Percentiles rank a stretch among this genome's conserved stretches.
Conservation (phyloP, 169 alveolate genomes). For the Plasmodium adleri region DNA sequence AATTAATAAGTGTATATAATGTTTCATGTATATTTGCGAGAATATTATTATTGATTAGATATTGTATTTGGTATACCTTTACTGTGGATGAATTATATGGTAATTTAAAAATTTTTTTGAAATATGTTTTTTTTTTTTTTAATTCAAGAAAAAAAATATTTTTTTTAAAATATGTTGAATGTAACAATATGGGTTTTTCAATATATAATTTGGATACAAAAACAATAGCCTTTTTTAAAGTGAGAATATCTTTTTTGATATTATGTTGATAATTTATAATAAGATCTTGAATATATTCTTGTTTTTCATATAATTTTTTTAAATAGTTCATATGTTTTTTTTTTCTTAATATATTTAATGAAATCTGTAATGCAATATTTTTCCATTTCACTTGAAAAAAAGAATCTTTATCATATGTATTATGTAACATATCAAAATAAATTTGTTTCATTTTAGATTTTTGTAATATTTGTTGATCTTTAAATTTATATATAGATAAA, state of each 20-base stretch:
- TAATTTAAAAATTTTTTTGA: not conserved
- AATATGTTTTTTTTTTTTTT: slow-evolving; percentile 45
- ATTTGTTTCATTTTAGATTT: not conserved
- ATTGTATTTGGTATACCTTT: slow-evolving; percentile 11
- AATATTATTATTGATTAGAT: not conserved
- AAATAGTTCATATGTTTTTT: slow-evolving; percentile 79
- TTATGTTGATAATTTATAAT: slow-evolving; percentile 66
- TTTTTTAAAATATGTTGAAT: slow-evolving; percentile 70
- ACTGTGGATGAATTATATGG: slow-evolving; percentile 38
- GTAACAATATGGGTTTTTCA: slow-evolving; percentile 80
- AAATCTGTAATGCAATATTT: slow-evolving; percentile 73
- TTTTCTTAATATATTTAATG: slow-evolving; percentile 76
- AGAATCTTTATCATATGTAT: slow-evolving; percentile 41
- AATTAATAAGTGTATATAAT: slow-evolving; percentile 11
- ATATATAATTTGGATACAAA: slow-evolving; percentile 68
- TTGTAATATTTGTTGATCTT: not conserved
- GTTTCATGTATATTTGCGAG: slow-evolving; percentile 3
- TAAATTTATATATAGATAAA: slow-evolving; percentile 44
- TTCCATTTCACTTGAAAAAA: slow-evolving; percentile 74
- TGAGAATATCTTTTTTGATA: slow-evolving; percentile 58
- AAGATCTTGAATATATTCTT: slow-evolving; percentile 80
- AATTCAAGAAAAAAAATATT: slow-evolving; percentile 28
- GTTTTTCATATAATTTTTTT: slow-evolving; percentile 77
- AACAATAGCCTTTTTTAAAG: slow-evolving; percentile 66
- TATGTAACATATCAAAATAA: not conserved